Evolutionary conservation across 2,329 filamentous ascomycete genomes (phyloP).

Genomic region (Penicillium sp.): DNA sequence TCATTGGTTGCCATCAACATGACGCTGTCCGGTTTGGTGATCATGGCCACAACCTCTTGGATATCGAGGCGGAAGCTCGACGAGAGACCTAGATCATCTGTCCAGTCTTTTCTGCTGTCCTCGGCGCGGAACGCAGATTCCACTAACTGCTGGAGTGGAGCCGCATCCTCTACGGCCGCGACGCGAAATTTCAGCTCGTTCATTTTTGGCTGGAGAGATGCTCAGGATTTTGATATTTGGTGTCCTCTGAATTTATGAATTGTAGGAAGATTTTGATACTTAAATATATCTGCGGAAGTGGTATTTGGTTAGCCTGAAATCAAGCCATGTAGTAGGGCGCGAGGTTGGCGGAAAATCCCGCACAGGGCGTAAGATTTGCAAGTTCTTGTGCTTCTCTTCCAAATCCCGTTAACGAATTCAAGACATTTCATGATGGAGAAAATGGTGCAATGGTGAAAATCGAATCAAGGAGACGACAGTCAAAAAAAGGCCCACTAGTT

Average conservation of each 20-base stretch:
- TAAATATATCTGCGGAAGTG: background rate
- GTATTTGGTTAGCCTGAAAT: background rate
- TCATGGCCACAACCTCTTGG: slow-evolving; percentile 24
- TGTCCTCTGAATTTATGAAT: background rate
- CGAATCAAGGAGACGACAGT: too few species aligned
- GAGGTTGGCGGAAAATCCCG: background rate
- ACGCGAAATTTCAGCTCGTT: slow-evolving; percentile 36
- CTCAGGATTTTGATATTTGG: too few species aligned
- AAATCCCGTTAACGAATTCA: too few species aligned
- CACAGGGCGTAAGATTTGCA: background rate
- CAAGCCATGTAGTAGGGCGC: slow-evolving; percentile 1
- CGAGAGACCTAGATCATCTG: slow-evolving; percentile 33
- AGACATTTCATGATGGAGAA: background rate
- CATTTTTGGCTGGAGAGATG: slow-evolving; percentile 9
- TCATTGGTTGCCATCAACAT: slow-evolving; percentile 25
- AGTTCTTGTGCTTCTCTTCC: background rate
- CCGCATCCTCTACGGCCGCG: slow-evolving; percentile 39
- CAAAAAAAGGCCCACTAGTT: too few species aligned
- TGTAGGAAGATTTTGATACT: background rate
- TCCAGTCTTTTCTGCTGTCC: slow-evolving; percentile 39
- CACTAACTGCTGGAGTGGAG: slow-evolving; percentile 37
- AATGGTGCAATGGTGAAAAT: too few species aligned
- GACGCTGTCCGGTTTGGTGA: slow-evolving; percentile 28
- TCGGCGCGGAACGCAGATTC: slow-evolving; percentile 43
- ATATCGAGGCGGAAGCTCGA: slow-evolving; percentile 24